Evolutionary conservation across 306 rosid species (phyloP), one percentile per base, ranked within the genome.

Genomic region (Trifolium dubium): DNA sequence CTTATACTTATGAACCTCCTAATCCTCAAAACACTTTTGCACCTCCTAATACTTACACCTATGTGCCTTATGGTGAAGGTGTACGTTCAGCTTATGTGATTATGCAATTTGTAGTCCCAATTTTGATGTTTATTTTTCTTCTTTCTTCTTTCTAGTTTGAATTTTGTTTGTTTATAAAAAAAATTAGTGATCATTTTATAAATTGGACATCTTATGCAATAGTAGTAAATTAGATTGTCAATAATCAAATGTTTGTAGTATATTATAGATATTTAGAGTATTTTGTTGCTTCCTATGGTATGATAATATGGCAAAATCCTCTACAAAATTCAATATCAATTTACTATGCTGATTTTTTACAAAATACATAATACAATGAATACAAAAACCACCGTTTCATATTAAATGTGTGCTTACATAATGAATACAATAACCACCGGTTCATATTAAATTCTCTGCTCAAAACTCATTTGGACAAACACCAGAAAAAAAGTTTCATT

Each of bases 51-150:
- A 34, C 81, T 56, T 83, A 74, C 66, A 78, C 83, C 0, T 75
- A 71, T 30, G 73, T 83, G 61, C 86, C 86, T 60, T 75, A 79
- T 72, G 76, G 35, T 34, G 50, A 12, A 66, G 67, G 15, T 40
- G 51, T 10, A 50, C 71, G 47, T 13, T 69, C 37, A 30, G 62
- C 67, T 31, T 14, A 69, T 35, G 55, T 23, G 66, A 1, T 58
- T 40, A 63, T 71, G 14, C 75, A 66, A 51, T 32, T 75, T 79
- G 64, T 66, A 41, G 53, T 23, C 8, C 29, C 75, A 0, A 14
- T 67, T 5, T 15, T 79, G 40, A 67, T 76, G 62, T 12, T 75
- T n/a, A n/a, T n/a, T n/a, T n/a, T 15, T 60, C n/a, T 46, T 79
- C 72, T 49, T 78, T 28, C 64, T 64, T 76, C 43, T 65, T 64